phyloP scores from a whole-genome alignment of 2,329 filamentous ascomycete genomes.

The Claviceps africana region DNA sequence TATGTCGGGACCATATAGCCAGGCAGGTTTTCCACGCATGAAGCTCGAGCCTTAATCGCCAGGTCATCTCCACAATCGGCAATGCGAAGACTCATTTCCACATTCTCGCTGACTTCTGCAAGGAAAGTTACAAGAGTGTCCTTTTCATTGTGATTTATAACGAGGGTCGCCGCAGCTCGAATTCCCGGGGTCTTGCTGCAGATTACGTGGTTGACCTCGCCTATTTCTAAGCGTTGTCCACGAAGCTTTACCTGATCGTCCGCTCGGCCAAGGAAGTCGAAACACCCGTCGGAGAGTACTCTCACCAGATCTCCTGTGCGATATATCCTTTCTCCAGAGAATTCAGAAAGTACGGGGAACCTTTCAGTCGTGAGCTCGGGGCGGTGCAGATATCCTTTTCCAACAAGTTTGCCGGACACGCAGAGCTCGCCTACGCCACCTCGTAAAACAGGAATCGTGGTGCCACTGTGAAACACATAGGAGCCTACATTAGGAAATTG shows the following conservation, averaged over 20 bases:
- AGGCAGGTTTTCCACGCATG: slow-evolving; percentile 58
- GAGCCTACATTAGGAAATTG: slow-evolving; percentile 82
- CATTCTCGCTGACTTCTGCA: slow-evolving; percentile 9
- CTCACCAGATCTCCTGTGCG: slow-evolving; percentile 81
- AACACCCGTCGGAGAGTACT: slow-evolving; percentile 63
- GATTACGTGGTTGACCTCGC: slow-evolving; percentile 80
- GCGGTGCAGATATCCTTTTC: slow-evolving; percentile 76
- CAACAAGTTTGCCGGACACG: slow-evolving; percentile 73
- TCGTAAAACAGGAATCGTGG: slow-evolving; percentile 55
- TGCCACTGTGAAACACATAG: slow-evolving; percentile 58
- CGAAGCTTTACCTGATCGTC: slow-evolving; percentile 90
- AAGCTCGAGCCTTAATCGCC: slow-evolving; percentile 34
- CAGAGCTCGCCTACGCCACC: slow-evolving; percentile 81
- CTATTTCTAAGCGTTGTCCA: slow-evolving; percentile 77
- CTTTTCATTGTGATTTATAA: slow-evolving; percentile 60
- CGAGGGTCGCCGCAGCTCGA: slow-evolving; percentile 61
- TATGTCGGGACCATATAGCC: slow-evolving; percentile 87
- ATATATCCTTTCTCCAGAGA: slow-evolving; percentile 51
- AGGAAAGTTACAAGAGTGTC: slow-evolving; percentile 75
- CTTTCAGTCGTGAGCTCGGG: slow-evolving; percentile 61
- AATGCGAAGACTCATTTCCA: slow-evolving; percentile 9
- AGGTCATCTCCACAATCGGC: slow-evolving; percentile 22
- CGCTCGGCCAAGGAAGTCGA: slow-evolving; percentile 75
- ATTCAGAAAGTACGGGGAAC: slow-evolving; percentile 51
- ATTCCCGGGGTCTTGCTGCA: slow-evolving; percentile 42